Evolutionary conservation across 2,329 filamentous ascomycete species (phyloP).

Genomic region (Ophiocordyceps robertsii): DNA sequence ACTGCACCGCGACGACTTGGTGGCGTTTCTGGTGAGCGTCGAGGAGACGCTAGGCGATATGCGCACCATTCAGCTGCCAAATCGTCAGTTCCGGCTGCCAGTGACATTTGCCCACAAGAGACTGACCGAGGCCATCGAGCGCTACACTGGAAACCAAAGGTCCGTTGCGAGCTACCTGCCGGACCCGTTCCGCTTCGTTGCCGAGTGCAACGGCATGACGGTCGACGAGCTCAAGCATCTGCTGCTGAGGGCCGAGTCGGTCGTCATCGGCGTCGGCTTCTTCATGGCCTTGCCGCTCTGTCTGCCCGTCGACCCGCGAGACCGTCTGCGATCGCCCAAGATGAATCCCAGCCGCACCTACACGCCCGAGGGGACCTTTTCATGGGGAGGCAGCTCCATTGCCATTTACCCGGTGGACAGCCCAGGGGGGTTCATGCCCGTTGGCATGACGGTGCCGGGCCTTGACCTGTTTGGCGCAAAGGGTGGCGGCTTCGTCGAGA

Average conservation of each 20-base stretch:
- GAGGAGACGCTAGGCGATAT: background rate
- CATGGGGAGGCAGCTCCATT: conserved; percentile 20
- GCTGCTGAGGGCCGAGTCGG: background rate
- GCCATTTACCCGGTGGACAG: conserved; percentile 22
- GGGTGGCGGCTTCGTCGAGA: conserved; percentile 13
- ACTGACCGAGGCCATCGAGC: background rate
- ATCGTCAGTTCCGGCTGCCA: conserved; percentile 1
- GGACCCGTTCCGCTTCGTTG: background rate
- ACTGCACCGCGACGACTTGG: background rate
- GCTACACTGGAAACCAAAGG: background rate
- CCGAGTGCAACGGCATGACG: background rate
- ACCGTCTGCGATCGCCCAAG: conserved; percentile 12
- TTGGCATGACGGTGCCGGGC: conserved; percentile 16
- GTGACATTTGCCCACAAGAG: background rate
- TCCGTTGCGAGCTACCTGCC: background rate
- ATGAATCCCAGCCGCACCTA: conserved; percentile 20
- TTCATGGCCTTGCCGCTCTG: conserved; percentile 11
- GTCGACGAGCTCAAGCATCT: background rate
- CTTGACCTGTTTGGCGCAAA: conserved; percentile 20
- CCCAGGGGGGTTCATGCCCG: conserved; percentile 25
- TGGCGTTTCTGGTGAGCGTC: background rate
- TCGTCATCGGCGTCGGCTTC: conserved; percentile 15
- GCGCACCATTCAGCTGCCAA: background rate
- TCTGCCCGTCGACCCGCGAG: conserved; percentile 8
- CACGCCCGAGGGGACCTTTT: conserved; percentile 22